Evolutionary conservation across 805 yeast genomes (phyloP).

Genomic region (Yarrowia keelungensis): DNA sequence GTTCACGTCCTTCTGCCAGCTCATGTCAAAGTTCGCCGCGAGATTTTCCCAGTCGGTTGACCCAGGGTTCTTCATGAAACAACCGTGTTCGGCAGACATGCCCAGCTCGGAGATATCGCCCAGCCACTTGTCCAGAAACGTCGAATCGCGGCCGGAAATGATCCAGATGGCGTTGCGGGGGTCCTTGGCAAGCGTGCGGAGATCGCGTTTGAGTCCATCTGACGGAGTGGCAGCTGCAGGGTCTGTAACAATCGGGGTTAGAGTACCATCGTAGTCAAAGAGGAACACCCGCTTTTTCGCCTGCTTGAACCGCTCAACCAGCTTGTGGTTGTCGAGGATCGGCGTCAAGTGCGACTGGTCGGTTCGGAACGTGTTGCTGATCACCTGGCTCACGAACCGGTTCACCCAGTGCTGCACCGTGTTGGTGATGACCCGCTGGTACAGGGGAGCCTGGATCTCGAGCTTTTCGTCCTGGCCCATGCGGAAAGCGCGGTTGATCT

Average conservation of each 20-base stretch:
- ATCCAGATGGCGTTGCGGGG: constrained; percentile 91
- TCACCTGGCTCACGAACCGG: constrained; percentile 59
- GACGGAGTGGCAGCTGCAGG: constrained; percentile 99
- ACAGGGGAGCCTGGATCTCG: constrained; percentile 54
- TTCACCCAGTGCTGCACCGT: constrained; percentile 85
- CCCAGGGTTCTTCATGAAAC: constrained; percentile 82
- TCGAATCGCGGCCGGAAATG: constrained; percentile 94
- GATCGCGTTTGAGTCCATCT: constrained; percentile 64
- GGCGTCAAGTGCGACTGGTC: constrained; percentile 72
- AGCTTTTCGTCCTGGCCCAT: constrained; percentile 59
- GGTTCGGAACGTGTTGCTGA: constrained; percentile 49
- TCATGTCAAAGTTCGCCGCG: constrained; percentile 83
- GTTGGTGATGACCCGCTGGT: constrained; percentile 67
- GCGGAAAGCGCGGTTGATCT: constrained; percentile 71
- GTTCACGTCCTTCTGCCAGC: constrained; percentile 88
- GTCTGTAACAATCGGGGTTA: constrained; percentile 94
- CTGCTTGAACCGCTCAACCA: constrained; percentile 63
- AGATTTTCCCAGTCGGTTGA: constrained; percentile 78
- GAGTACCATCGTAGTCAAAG: constrained; percentile 97
- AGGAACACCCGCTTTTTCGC: constrained; percentile 78
- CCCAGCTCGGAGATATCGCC: constrained; percentile 75
- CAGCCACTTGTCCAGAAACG: constrained; percentile 85
- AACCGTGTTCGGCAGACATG: constrained; percentile 96
- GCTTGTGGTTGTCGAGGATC: constrained; percentile 72
- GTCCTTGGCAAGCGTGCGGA: constrained; percentile 70